phyloP scores from a whole-genome alignment of 2,329 filamentous ascomycete genomes.

The Rhinocladiella similis region DNA sequence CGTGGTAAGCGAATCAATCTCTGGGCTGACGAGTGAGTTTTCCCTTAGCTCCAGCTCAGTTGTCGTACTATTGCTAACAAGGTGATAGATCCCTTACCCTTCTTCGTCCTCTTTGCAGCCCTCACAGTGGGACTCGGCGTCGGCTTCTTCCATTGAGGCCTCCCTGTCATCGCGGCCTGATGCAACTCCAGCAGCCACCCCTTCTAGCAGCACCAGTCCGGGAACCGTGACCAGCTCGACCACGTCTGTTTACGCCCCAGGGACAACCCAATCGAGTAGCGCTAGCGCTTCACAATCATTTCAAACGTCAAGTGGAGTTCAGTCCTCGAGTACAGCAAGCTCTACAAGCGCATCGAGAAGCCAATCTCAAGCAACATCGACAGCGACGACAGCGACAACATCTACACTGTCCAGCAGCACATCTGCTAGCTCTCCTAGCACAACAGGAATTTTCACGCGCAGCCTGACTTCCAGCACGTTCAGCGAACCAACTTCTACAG shows the following conservation, averaged over 20 bases:
- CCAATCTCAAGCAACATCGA: not conserved
- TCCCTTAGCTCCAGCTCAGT: slow-evolving; percentile 17
- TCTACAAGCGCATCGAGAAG: not conserved
- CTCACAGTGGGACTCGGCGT: slow-evolving; percentile 47
- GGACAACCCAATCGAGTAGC: not conserved
- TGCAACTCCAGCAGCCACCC: not conserved
- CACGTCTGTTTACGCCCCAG: not conserved
- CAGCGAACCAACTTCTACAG: not conserved
- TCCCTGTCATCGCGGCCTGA: slow-evolving; percentile 37
- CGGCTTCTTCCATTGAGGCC: slow-evolving; percentile 48
- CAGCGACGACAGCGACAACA: not conserved
- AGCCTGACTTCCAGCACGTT: not conserved
- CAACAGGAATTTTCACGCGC: not conserved
- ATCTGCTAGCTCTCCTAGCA: not conserved
- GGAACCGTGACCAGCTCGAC: not conserved
- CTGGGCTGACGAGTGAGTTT: slow-evolving; percentile 48
- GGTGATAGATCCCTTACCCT: slow-evolving; percentile 51
- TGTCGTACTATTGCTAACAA: slow-evolving; percentile 30
- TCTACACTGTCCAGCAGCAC: not conserved
- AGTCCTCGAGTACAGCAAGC: not conserved
- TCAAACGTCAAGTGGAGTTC: slow-evolving; percentile 30
- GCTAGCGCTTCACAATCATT: not conserved
- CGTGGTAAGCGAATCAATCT: slow-evolving; percentile 67
- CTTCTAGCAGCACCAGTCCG: not conserved
- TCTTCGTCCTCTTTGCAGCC: slow-evolving; percentile 54